phyloP scores from a whole-genome alignment of 2,329 filamentous ascomycete genomes.

The Dactylella cylindrospora region DNA sequence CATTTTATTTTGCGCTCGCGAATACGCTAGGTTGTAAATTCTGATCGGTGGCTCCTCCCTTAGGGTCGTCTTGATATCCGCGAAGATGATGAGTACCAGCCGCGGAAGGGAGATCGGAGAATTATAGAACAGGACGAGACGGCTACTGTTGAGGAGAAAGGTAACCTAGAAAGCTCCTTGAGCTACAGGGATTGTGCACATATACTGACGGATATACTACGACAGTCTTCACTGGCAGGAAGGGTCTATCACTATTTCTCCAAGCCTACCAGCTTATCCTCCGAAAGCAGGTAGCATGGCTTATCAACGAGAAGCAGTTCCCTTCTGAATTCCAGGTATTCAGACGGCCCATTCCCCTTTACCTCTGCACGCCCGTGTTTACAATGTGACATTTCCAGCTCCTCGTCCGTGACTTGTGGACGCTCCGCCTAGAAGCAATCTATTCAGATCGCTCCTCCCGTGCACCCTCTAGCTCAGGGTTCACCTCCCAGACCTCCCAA shows the following conservation, averaged over 20 bases:
- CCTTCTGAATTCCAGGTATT: slow-evolving; percentile 71
- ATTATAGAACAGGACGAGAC: slow-evolving; percentile 55
- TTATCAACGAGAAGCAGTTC: slow-evolving; percentile 67
- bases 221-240: slow-evolving; percentile 64
- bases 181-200: slow-evolving; percentile 8
- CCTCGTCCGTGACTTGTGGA: slow-evolving; percentile 81
- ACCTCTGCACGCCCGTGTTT: not conserved
- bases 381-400: slow-evolving; percentile 33
- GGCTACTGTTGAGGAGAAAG: slow-evolving; percentile 20
- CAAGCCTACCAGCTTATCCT: slow-evolving; percentile 82
- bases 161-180: slow-evolving; percentile 18
- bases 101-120: slow-evolving; percentile 46
- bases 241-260: slow-evolving; percentile 75
- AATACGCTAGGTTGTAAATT: slow-evolving; percentile 26
- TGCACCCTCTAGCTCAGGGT: slow-evolving; percentile 26
- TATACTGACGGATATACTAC: not conserved
- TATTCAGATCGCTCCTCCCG: slow-evolving; percentile 44
- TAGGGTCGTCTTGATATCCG: slow-evolving; percentile 38
- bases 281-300: slow-evolving; percentile 74
- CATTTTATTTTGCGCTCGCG: too few species aligned
- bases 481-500: slow-evolving; percentile 47
- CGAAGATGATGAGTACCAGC: slow-evolving; percentile 30
- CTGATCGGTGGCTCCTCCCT: slow-evolving; percentile 25
- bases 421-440: slow-evolving; percentile 67
- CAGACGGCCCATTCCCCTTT: not conserved